These are phyloP conservation scores for Mortierella sp. DNA, from an alignment of 371 early-diverging fungal species.

Conservation along the genomic window DNA sequence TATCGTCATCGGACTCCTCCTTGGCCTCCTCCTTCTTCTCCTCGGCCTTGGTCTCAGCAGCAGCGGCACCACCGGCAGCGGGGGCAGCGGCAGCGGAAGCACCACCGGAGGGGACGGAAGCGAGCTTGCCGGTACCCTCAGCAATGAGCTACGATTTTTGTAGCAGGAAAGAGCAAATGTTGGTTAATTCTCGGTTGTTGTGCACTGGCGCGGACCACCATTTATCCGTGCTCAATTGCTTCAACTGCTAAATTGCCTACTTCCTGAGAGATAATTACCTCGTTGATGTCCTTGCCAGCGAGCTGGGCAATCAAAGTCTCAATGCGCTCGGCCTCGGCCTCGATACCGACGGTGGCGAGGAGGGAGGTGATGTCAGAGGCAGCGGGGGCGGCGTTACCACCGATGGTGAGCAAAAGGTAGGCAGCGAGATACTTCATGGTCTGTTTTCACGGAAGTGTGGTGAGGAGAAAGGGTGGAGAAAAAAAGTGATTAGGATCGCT, in stretches of 20 bases:
- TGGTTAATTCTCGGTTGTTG: neutral
- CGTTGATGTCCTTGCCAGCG: conserved; percentile 90
- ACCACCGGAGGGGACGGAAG: conserved; percentile 94
- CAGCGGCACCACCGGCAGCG: conserved; percentile 59
- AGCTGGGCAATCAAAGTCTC: conserved; percentile 85
- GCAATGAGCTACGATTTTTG: conserved; percentile 78
- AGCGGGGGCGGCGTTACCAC: conserved; percentile 89
- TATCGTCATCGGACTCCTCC: conserved; percentile 71
- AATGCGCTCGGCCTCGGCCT: conserved; percentile 87
- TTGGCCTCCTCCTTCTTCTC: conserved; percentile 67
- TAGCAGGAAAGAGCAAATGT: neutral
- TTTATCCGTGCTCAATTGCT: neutral
- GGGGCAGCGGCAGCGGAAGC: conserved; percentile 78
- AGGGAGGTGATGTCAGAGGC: conserved; percentile 87
- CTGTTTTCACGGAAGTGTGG: conserved; percentile 15
- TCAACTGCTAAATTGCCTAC: neutral
- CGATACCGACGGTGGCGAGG: conserved; percentile 94
- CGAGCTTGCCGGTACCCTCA: conserved; percentile 93
- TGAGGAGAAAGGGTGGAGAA: neutral
- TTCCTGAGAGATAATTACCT: conserved; percentile 61
- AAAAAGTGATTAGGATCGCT: conserved; percentile 7
- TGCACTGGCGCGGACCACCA: neutral
- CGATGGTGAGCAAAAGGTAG: conserved; percentile 95
- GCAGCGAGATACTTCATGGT: conserved; percentile 97
- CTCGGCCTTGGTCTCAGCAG: conserved; percentile 57